Percentiles rank a stretch among this genome's conserved stretches.
Evolutionary conservation across 139 green algal species (phyloP).

Genomic region (Closterium sp.): DNA sequence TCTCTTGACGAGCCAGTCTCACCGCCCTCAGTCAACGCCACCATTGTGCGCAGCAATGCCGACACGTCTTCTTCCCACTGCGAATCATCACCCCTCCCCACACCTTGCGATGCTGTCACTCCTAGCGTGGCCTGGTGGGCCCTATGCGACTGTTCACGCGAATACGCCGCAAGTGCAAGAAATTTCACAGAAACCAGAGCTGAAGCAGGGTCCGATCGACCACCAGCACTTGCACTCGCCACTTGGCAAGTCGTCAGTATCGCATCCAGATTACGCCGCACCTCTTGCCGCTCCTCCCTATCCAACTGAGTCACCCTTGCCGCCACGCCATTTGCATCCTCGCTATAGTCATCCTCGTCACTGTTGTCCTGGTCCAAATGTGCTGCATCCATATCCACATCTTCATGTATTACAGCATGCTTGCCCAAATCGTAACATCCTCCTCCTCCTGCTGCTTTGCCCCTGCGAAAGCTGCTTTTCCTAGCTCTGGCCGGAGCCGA

Average conservation of each 20-base stretch:
- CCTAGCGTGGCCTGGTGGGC: background rate
- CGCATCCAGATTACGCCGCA: background rate
- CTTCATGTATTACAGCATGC: background rate
- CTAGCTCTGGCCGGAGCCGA: background rate
- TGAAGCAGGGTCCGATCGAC: background rate
- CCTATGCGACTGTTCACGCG: background rate
- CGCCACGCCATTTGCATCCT: background rate
- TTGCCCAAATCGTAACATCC: background rate
- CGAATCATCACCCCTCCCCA: background rate
- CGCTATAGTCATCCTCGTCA: background rate
- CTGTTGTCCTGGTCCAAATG: background rate
- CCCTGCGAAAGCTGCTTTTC: background rate
- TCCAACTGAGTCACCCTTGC: background rate
- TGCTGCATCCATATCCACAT: background rate
- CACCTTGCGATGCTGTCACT: background rate
- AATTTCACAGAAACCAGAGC: background rate
- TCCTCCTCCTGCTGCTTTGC: background rate
- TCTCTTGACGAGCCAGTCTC: background rate
- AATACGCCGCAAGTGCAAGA: background rate
- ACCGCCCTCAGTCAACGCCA: background rate
- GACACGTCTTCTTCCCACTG: background rate
- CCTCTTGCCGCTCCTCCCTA: background rate
- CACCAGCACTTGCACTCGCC: background rate
- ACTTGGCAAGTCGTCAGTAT: background rate
- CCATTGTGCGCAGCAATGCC: background rate